Base-by-base conservation (phyloP, 148 eudicot species). In the Fagopyrum esculentum region DNA sequence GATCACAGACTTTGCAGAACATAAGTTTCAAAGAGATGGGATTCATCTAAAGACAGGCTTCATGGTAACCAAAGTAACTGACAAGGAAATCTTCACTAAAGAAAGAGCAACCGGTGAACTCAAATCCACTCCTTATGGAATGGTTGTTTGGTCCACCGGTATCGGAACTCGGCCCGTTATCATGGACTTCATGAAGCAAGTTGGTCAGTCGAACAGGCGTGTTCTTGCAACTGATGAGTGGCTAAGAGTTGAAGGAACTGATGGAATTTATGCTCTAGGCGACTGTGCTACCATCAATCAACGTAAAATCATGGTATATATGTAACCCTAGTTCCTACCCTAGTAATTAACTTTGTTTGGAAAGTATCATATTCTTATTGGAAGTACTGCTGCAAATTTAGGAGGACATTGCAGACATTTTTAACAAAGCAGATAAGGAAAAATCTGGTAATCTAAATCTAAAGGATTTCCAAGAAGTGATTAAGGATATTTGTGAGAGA, bases 391-490 rank as follows among this genome's bases (percentile, higher is more conserved):
- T 35, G 40, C 40, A 35, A 1, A 0, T 35, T 35, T 81, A 93
- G 98, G 97, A 87, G 78, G 98, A 93, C 75, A 86, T 91, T 73
- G 82, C 88, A 4, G 92, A 83, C 5, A 91, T 93, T 75, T 93
- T 93, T 68, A 73, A 77, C 49, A 93, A 93, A 82, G 98, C 97
- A 10, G 93, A 94, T 85, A 87, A 85, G 84, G 97, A 91, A 75
- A 87, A 85, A 60, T 95, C 98, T 7, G 96, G 96, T 35, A 35
- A 60, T 13, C 81, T 89, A 6, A 89, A 49, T 17, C 82, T 74
- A 19, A 80, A 82, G 47, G 90, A 88, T 30, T 75, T 84, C 46
- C 70, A 75, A 19, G 81, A 79, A 52, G 84, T 85, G 22, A 57
- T 85, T 2, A 78, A 85, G 10, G 88, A 89, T 74, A 80, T 86